Evolutionary conservation across 805 yeast genomes (phyloP), one percentile per base, ranked within the genome.

Genomic region (Scheffersomyces spartinae): DNA sequence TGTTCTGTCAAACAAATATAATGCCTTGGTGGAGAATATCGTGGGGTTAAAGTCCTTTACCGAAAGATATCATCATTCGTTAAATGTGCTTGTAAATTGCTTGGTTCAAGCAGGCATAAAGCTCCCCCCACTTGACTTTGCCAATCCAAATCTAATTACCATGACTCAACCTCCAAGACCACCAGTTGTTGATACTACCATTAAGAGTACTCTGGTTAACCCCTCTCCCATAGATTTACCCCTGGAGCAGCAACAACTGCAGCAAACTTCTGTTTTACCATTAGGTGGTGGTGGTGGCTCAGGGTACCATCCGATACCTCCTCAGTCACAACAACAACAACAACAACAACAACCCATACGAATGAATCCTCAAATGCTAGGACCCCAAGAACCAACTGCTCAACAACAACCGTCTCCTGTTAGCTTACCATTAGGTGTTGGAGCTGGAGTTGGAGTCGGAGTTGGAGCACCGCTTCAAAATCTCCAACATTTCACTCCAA

Each of bases 61-160:
- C 42, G 83, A 76, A 36, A 56, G 75, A 20, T 64, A 68, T 36
- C 59, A 66, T 26, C 54, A 61, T 20, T 64, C 74, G 25, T 59
- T 80, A 35, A 61, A 61, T 20, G 41, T 63, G 2, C 45, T 80
- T 17, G 58, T 69, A 14, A 57, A 59, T 25, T 54, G 71, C 20
- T 49, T 80, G 20, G 38, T 53, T 5, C 72, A 61, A 34, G 60
- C 71, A 9, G 91, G 91, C 3, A 69, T 78, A 23, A 68, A 77
- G 28, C 36, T 79, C n/a, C 85, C 86, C 3, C 68, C 64, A 2
- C 52, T 75, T 17, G 77, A 73, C 29, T 48, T 72, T 23, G 80
- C 80, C 5, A 52, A 52, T 29, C 63, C 55, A 2, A 33, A 32
- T 19, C 28, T 49, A 16, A 29, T 47, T 10, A 33, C 34, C 17